Conservation (phyloP, 805 yeast species). For the Candida xyloterini region DNA sequence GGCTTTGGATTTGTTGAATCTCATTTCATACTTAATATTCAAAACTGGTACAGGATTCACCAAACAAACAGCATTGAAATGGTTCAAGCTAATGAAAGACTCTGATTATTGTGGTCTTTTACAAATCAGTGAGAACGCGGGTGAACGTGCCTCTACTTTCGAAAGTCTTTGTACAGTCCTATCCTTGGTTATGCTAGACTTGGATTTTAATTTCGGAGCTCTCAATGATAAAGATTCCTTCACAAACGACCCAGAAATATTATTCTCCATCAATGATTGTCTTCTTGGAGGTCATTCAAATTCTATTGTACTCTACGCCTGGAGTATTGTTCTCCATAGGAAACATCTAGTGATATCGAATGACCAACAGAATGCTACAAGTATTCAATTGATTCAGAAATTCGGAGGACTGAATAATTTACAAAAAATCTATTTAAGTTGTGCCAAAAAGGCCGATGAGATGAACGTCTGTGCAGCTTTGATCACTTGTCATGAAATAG, state of each 20-base stretch:
- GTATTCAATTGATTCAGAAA: constrained; percentile 19
- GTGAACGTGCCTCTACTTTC: constrained; percentile 29
- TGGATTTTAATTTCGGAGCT: constrained; percentile 47
- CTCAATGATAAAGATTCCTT: constrained; percentile 38
- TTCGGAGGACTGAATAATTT: constrained; percentile 23
- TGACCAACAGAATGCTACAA: constrained; percentile 25
- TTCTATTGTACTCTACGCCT: constrained; percentile 55
- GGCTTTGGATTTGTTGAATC: constrained; percentile 26
- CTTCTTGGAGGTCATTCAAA: constrained; percentile 35
- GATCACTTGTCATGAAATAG: constrained; percentile 37
- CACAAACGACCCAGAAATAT: constrained; percentile 40
- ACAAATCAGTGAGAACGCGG: constrained; percentile 26
- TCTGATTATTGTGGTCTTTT: constrained; percentile 22
- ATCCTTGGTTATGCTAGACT: constrained; percentile 53
- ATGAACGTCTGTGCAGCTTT: constrained; percentile 47
- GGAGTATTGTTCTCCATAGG: constrained; percentile 61
- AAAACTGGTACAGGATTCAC: constrained; percentile 23
- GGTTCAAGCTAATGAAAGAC: constrained; percentile 54
- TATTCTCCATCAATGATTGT: constrained; percentile 26
- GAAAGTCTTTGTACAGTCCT: constrained; percentile 47
- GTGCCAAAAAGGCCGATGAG: constrained; percentile 39
- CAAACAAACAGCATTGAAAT: constrained; percentile 37
- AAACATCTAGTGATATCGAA: constrained; percentile 42
- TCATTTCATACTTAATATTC: constrained; percentile 27
- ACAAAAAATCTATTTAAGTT: constrained; percentile 27